phyloP scores from a whole-genome alignment of 225 moss, liverwort and hornwort genomes.

The Polytrichum formosum region DNA sequence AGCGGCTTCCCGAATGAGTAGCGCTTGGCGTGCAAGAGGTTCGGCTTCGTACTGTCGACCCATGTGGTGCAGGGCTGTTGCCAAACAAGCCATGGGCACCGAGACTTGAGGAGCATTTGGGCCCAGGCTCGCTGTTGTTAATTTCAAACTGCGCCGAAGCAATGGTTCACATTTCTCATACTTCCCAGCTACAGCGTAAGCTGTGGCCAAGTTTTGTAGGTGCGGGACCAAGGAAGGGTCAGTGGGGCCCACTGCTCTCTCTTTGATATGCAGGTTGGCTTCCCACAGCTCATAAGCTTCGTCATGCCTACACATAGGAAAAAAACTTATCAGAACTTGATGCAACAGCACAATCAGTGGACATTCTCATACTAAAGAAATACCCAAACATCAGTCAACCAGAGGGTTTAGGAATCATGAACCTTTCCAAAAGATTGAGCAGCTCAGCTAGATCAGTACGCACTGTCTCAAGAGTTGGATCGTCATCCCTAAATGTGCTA shows the following conservation, averaged over 20 bases:
- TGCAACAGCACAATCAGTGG: background rate
- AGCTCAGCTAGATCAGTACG: constrained; percentile 88
- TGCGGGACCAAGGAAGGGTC: constrained; percentile 71
- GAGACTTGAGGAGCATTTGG: constrained; percentile 71
- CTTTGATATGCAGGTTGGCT: constrained; percentile 63
- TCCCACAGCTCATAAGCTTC: constrained; percentile 83
- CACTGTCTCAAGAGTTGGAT: constrained; percentile 79
- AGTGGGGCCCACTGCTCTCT: constrained; percentile 51
- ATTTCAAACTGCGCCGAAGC: constrained; percentile 65
- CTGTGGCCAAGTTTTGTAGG: constrained; percentile 74
- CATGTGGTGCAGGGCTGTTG: constrained; percentile 71
- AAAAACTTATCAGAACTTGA: background rate
- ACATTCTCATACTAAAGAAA: background rate
- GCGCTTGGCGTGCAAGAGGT: constrained; percentile 77
- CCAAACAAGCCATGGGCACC: constrained; percentile 71
- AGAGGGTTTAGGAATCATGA: background rate
- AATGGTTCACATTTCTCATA: constrained; percentile 78
- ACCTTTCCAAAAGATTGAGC: constrained; percentile 71
- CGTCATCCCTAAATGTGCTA: constrained; percentile 64
- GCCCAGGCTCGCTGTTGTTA: constrained; percentile 63
- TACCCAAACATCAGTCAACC: background rate
- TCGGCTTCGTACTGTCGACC: constrained; percentile 75
- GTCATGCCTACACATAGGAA: constrained; percentile 40
- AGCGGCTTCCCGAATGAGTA: constrained; percentile 67
- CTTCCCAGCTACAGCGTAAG: constrained; percentile 66